Base-by-base conservation (phyloP, 345 rosid species). In the Viola odorata region DNA sequence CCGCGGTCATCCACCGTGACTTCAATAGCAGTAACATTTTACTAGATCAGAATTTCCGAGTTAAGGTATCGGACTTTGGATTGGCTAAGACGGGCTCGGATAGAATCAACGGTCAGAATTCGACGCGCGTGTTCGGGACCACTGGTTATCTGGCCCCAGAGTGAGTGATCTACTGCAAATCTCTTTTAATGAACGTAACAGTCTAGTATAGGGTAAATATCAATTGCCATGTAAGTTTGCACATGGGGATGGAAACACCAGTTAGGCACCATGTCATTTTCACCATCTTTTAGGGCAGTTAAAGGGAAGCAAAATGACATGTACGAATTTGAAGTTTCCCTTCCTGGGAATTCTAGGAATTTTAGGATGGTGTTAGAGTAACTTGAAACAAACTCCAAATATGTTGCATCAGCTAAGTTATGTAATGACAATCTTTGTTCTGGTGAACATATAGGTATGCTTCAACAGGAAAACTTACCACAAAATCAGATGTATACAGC, bases 401-500 rank as follows among this genome's bases (percentile, higher is more conserved):
- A 23, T 23, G 32, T 23, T 23, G 32, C 32, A 23, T 23, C 32
- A 23, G 32, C 32, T 23, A 23, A 23, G 32, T 23, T 23, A 23
- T 23, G 32, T 23, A 23, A 23, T 23, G 32, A 23, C 32, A 23
- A 2, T 23, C 1, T 23, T 23, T 23, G 32, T 23, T 23, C 32
- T 23, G 32, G 1, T 23, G 32, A 23, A 23, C 32, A 23, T 23
- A 40, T 41, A 91, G 98, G 84, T 91, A 85, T 67, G 83, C 82
- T 12, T 84, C 95, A 50, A 89, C 92, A 3, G 98, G 98, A 10
- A 89, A 85, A 74, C 91, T 89, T 45, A 89, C 96, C 4, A 86
- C 91, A 41, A 91, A 91, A 80, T 91, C 98, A 41, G 98, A 91
- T 75, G 87, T 89, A 8, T 91, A 89, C 70, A 89, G 92, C 70